These are phyloP conservation scores for Helotiales sp. DNA, from an alignment of 2,329 filamentous ascomycete genomes.

Conservation along the genomic window DNA sequence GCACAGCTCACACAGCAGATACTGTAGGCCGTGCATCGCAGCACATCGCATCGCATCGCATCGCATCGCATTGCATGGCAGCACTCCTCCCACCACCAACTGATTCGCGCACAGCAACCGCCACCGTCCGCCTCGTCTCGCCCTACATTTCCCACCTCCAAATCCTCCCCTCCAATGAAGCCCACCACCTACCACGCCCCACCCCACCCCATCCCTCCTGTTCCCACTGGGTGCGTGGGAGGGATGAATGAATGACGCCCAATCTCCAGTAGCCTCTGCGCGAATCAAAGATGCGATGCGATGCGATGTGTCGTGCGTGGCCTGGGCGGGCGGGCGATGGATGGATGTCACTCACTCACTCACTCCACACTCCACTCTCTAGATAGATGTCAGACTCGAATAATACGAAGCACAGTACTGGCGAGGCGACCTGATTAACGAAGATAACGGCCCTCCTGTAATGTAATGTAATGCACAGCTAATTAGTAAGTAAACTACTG, in stretches of 20 bases:
- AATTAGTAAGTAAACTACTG: too few relatives aligned
- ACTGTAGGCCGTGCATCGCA: constrained; percentile 2
- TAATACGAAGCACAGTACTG: too few relatives aligned
- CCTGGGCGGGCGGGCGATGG: too few relatives aligned
- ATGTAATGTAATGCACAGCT: too few relatives aligned
- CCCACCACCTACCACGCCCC: too few relatives aligned
- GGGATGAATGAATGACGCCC: neutral
- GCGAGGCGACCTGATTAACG: too few relatives aligned
- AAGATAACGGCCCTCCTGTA: too few relatives aligned
- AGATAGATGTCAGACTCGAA: too few relatives aligned
- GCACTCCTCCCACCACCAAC: neutral
- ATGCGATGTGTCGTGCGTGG: too few relatives aligned
- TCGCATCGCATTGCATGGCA: neutral
- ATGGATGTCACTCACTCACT: neutral
- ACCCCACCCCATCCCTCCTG: neutral
- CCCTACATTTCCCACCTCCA: neutral
- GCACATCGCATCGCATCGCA: neutral
- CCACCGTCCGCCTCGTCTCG: constrained; percentile 8
- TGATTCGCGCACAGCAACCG: neutral
- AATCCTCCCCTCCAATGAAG: neutral
- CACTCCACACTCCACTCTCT: too few relatives aligned
- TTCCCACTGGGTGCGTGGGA: neutral
- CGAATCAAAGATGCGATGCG: too few relatives aligned
- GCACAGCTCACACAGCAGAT: constrained; percentile 1
- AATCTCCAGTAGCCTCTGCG: neutral